Evolutionary conservation across 805 yeast species (phyloP), one percentile per base, ranked within the genome.

Genomic region (Lachancea thermotolerans): DNA sequence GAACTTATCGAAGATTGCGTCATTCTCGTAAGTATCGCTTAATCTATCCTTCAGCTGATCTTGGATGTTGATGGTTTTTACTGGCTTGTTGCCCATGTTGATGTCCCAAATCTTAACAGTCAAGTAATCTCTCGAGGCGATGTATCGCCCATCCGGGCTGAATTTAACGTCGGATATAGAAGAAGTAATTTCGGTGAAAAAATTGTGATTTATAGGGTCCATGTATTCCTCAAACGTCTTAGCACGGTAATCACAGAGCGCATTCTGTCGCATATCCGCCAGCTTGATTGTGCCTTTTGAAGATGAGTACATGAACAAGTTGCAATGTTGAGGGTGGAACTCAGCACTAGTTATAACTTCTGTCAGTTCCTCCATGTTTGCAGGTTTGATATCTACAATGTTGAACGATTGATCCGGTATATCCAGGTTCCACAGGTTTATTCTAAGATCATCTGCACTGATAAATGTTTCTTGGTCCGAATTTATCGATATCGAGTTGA

Each of bases 61-160:
- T 67, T 93, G 99, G 52, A 95, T 89, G 63, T 88, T 88, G 50
- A 93, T 90, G 12, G 97, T 90, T 66, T 88, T 88, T 47, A 95
- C 69, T 32, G 99, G 99, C 65, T 84, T 87, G 53, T 81, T 82
- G 68, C 93, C 96, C 99, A 93, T 93, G 53, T 88, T 88, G 50
- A 93, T 77, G 71, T 93, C 99, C 99, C 99, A 93, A 55, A 93
- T 84, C 68, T 93, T 93, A 30, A 91, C 96, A 10, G 96, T 87
- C 85, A 93, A 79, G 66, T 93, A 93, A 72, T 93, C 99, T 63
- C 99, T 81, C 35, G 95, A 80, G n/a, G 91, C 96, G 62, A 93
- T 86, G 67, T 93, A 89, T 57, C 93, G 77, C 37, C 99, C 99
- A 66, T 91, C 87, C 46, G 82, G 77, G 56, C 93, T 79, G 65